Evolutionary conservation across 352 stramenopile genomes (phyloP).

Genomic region (Globisporangium paddicum): DNA sequence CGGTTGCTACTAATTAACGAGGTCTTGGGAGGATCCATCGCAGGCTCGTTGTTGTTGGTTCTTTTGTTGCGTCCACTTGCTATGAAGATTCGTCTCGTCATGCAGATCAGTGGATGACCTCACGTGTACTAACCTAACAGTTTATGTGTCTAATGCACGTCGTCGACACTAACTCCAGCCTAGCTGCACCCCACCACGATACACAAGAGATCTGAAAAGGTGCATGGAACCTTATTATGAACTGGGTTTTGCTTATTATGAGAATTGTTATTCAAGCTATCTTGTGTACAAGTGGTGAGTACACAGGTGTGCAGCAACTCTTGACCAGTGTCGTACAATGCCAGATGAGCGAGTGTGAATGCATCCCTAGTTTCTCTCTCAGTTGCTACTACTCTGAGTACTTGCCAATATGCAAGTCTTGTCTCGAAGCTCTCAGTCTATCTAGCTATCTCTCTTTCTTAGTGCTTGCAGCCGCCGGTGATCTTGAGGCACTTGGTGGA

Average conservation of each 20-base stretch:
- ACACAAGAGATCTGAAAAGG: too few relatives aligned
- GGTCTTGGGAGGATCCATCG: not conserved
- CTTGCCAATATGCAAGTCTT: not conserved
- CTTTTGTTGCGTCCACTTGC: not conserved
- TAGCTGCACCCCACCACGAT: too few relatives aligned
- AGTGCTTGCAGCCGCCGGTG: conserved; percentile 10
- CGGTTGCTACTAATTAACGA: not conserved
- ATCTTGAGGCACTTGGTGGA: conserved; percentile 13
- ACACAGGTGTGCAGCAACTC: too few relatives aligned
- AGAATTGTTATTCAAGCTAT: too few relatives aligned
- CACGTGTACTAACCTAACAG: too few relatives aligned
- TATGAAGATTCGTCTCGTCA: not conserved
- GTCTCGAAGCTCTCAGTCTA: not conserved
- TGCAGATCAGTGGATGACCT: not conserved
- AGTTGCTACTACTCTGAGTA: not conserved
- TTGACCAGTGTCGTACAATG: too few relatives aligned
- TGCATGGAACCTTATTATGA: too few relatives aligned
- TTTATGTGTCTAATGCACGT: too few relatives aligned
- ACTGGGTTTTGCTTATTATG: too few relatives aligned
- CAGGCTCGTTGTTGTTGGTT: not conserved
- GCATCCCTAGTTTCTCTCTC: not conserved
- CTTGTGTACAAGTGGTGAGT: too few relatives aligned
- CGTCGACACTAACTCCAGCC: too few relatives aligned
- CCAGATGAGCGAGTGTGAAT: too few relatives aligned
- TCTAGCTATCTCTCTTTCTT: not conserved